phyloP scores from a whole-genome alignment of 768 basidiomycete genomes.

The Cytidiella melzeri region DNA sequence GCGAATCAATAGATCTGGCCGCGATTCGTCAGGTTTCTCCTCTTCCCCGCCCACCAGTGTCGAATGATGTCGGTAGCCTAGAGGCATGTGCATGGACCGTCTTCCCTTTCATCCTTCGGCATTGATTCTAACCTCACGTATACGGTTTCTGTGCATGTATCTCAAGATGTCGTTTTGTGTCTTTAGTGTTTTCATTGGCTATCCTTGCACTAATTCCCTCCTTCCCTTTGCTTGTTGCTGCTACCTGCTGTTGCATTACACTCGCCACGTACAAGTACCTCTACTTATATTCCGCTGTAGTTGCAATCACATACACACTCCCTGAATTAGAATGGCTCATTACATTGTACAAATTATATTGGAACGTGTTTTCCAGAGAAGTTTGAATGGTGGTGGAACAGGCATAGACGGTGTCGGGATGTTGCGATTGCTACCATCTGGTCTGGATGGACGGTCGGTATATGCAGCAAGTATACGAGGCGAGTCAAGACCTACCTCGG shows the following conservation, averaged over 20 bases:
- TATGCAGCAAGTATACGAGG: background rate
- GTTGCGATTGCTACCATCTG: slow-evolving; percentile 18
- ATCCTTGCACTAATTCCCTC: background rate
- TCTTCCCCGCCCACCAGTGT: background rate
- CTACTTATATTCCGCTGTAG: slow-evolving; percentile 6
- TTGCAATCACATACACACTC: slow-evolving; percentile 9
- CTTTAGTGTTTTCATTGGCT: slow-evolving; percentile 10
- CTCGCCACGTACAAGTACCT: slow-evolving; percentile 9
- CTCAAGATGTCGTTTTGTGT: slow-evolving; percentile 6
- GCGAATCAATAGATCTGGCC: slow-evolving; percentile 66
- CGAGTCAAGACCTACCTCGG: slow-evolving; percentile 47
- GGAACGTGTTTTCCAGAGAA: background rate
- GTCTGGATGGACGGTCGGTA: slow-evolving; percentile 9
- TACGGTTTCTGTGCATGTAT: background rate
- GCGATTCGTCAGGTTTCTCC: background rate
- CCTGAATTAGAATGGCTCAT: slow-evolving; percentile 9
- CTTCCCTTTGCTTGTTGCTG: slow-evolving; percentile 7
- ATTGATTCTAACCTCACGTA: background rate
- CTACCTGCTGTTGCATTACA: slow-evolving; percentile 12
- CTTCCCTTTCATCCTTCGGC: background rate
- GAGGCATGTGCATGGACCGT: slow-evolving; percentile 8
- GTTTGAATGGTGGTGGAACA: background rate
- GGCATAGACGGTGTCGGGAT: background rate
- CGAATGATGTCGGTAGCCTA: background rate
- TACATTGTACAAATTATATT: slow-evolving; percentile 2